Evolutionary conservation across 495 filamentous ascomycete species (phyloP).

Genomic region (Penicillium taxi): DNA sequence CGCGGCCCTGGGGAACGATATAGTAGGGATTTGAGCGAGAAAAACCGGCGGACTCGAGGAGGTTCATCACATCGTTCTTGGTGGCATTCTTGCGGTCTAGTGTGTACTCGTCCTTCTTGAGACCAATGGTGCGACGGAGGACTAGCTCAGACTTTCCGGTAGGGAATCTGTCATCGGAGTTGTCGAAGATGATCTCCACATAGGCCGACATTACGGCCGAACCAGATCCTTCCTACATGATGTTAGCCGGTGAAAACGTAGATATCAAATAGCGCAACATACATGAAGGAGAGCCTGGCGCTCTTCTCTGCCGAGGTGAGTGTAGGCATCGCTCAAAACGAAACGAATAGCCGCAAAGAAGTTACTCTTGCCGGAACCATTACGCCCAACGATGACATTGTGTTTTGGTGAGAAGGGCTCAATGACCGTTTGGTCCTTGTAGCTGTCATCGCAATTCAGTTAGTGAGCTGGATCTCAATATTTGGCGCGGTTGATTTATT

Average conservation of each 20-base stretch:
- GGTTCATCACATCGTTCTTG: slow-evolving; percentile 88
- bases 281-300: slow-evolving; percentile 86
- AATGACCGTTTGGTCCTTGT: slow-evolving; percentile 98
- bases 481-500: not conserved
- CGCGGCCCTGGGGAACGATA: slow-evolving; percentile 94
- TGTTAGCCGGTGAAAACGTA: slow-evolving; percentile 15
- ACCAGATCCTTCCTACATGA: slow-evolving; percentile 73
- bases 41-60: slow-evolving; percentile 93
- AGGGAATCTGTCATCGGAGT: slow-evolving; percentile 90
- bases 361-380: slow-evolving; percentile 98
- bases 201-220: slow-evolving; percentile 98
- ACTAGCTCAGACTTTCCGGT: slow-evolving; percentile 87
- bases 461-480: not conserved
- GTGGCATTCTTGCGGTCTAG: slow-evolving; percentile 93
- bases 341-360: slow-evolving; percentile 99
- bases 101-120: slow-evolving; percentile 98
- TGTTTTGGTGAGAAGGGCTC: slow-evolving; percentile 96
- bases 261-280: slow-evolving; percentile 13
- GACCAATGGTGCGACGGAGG: slow-evolving; percentile 84
- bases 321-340: slow-evolving; percentile 96
- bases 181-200: slow-evolving; percentile 98
- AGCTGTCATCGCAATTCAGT: slow-evolving; percentile 49
- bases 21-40: slow-evolving; percentile 98
- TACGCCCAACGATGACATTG: slow-evolving; percentile 98
- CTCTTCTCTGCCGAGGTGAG: slow-evolving; percentile 91